phyloP scores from a whole-genome alignment of 306 rosid genomes.

The Cyclanthera cordifolia region DNA sequence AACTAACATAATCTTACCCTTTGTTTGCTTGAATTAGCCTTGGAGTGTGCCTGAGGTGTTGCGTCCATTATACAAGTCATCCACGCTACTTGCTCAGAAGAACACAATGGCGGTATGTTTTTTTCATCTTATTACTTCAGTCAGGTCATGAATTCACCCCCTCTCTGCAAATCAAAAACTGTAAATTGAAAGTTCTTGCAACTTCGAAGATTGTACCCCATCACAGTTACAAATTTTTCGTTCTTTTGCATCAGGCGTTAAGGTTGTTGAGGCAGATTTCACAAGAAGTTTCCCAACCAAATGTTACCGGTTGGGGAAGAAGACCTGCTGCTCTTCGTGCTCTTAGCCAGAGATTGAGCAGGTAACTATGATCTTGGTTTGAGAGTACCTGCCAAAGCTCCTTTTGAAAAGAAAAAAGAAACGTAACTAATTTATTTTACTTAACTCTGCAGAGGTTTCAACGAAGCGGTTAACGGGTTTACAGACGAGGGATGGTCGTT shows the following conservation, averaged over 20 bases:
- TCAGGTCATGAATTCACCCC: too few species aligned
- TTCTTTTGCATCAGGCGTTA: conserved; percentile 50
- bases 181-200: not conserved
- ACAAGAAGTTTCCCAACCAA: conserved; percentile 92
- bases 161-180: not conserved
- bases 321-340: conserved; percentile 86
- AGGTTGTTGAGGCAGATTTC: conserved; percentile 90
- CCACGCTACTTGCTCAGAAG: conserved; percentile 83
- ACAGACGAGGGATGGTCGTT: conserved; percentile 91
- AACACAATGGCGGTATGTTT: conserved; percentile 67
- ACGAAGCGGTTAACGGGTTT: conserved; percentile 96
- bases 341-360: conserved; percentile 81
- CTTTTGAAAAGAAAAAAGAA: too few species aligned
- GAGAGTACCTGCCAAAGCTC: conserved; percentile 7
- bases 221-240: not conserved
- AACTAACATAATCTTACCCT: too few species aligned
- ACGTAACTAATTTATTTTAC: conserved; percentile 4
- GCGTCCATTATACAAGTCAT: conserved; percentile 89
- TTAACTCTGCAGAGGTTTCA: conserved; percentile 59
- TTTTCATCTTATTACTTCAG: not conserved
- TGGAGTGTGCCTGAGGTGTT: conserved; percentile 97
- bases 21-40: conserved; percentile 44
- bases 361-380: conserved; percentile 26
- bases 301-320: conserved; percentile 81
- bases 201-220: not conserved